Evolutionary conservation across 495 filamentous ascomycete species (phyloP).

Genomic region (Lasiosphaeris hirsuta): DNA sequence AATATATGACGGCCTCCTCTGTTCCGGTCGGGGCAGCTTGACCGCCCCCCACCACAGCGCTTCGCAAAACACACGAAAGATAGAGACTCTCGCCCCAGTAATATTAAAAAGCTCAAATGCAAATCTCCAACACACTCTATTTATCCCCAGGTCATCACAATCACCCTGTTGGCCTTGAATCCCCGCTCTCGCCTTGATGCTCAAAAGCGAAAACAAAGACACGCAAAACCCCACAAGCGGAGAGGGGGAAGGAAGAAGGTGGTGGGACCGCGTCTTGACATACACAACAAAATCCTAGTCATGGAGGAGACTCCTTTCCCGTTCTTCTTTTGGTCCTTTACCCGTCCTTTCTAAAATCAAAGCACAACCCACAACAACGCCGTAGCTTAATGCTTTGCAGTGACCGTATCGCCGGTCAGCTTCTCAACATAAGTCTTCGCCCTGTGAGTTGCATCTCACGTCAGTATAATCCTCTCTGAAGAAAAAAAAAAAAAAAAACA

Average conservation of each 20-base stretch:
- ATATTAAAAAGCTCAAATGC: too few species aligned
- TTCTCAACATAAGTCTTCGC: constrained; percentile 97
- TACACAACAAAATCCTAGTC: constrained; percentile 16
- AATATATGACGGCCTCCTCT: too few species aligned
- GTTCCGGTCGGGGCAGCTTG: too few species aligned
- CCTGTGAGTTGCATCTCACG: constrained; percentile 49
- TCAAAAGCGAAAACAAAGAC: background rate
- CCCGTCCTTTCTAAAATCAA: background rate
- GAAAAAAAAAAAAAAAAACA: background rate
- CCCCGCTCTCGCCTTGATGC: too few species aligned
- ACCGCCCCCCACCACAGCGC: too few species aligned
- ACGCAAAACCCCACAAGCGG: background rate
- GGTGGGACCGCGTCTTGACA: background rate
- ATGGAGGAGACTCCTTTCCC: background rate
- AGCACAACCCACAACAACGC: constrained; percentile 26
- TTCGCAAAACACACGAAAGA: too few species aligned
- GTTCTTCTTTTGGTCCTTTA: background rate
- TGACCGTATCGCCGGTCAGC: constrained; percentile 88
- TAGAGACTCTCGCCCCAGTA: too few species aligned
- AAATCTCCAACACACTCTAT: too few species aligned
- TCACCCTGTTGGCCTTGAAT: too few species aligned
- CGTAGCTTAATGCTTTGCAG: constrained; percentile 86
- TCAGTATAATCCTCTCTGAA: constrained; percentile 11
- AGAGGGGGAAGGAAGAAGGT: background rate
- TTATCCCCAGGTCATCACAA: too few species aligned